Evolutionary conservation across 2,329 filamentous ascomycete genomes (phyloP).

Genomic region (Aspergillus fischeri): DNA sequence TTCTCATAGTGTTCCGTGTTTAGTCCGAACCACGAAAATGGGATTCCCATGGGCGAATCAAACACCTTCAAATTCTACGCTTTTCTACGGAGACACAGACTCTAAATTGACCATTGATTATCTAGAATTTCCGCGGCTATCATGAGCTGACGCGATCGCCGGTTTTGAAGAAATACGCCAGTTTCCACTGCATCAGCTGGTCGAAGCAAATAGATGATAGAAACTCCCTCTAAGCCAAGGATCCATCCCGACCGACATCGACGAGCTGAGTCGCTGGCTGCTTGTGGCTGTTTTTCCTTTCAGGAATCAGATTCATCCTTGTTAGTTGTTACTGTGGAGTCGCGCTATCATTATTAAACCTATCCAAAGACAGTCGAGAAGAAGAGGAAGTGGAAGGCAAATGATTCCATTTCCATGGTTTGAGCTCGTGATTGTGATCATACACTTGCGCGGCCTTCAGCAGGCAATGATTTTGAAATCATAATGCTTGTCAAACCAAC

Average conservation of each 20-base stretch:
- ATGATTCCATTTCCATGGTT: slow-evolving; percentile 1
- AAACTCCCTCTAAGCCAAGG: background rate
- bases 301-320: background rate
- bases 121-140: background rate
- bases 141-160: background rate
- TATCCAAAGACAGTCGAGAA: background rate
- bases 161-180: background rate
- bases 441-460: slow-evolving; percentile 5
- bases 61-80: background rate
- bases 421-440: slow-evolving; percentile 5
- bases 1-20: slow-evolving; percentile 12
- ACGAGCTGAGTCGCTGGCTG: background rate
- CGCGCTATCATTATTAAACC: slow-evolving; percentile 1
- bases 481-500: background rate
- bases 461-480: background rate
- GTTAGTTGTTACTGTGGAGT: background rate
- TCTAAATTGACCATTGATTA: background rate
- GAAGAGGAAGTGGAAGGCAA: background rate
- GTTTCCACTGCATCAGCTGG: background rate
- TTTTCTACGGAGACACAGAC: background rate
- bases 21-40: slow-evolving; percentile 18
- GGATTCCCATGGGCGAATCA: background rate
- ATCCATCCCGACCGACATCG: background rate
- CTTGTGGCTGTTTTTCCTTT: background rate
- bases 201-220: background rate